A percentile compares a stretch with the other conserved stretches of the same genome.
phyloP scores from a whole-genome alignment of 106 monocot genomes.

The Gastrodia elata region DNA sequence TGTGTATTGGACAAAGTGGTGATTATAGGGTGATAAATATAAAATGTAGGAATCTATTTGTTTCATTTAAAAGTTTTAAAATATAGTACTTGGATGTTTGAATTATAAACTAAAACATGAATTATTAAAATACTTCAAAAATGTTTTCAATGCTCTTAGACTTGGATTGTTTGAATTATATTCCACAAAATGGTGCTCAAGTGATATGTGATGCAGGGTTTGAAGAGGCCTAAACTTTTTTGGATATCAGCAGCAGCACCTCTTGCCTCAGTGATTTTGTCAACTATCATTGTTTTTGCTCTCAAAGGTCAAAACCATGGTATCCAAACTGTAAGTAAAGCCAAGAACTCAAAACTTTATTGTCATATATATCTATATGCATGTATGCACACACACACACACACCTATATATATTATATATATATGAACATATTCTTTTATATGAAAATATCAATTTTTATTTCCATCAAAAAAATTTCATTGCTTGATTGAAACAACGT shows the following conservation, averaged over 20 bases:
- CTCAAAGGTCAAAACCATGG: slow-evolving; percentile 69
- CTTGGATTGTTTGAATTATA: not conserved
- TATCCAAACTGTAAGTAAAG: slow-evolving; percentile 52
- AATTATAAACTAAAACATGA: not conserved
- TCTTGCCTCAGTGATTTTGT: slow-evolving; percentile 68
- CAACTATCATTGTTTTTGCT: slow-evolving; percentile 51
- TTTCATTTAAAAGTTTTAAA: too few species aligned
- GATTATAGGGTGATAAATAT: too few species aligned
- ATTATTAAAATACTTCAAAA: not conserved
- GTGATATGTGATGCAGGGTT: slow-evolving; percentile 34
- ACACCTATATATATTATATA: too few species aligned
- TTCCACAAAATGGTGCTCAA: not conserved
- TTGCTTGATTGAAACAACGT: too few species aligned
- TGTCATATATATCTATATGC: not conserved
- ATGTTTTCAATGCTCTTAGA: too few species aligned
- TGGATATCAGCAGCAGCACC: slow-evolving; percentile 96
- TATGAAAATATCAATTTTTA: too few species aligned
- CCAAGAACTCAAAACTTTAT: not conserved
- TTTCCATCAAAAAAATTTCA: too few species aligned
- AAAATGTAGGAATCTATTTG: too few species aligned
- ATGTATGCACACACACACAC: too few species aligned
- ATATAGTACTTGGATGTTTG: too few species aligned
- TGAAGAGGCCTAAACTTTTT: slow-evolving; percentile 68
- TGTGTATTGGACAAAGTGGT: too few species aligned
- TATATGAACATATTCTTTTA: too few species aligned